Evolutionary conservation across 1,284 basidiomycete species (phyloP).

Genomic region (Boletus hoseneyae): DNA sequence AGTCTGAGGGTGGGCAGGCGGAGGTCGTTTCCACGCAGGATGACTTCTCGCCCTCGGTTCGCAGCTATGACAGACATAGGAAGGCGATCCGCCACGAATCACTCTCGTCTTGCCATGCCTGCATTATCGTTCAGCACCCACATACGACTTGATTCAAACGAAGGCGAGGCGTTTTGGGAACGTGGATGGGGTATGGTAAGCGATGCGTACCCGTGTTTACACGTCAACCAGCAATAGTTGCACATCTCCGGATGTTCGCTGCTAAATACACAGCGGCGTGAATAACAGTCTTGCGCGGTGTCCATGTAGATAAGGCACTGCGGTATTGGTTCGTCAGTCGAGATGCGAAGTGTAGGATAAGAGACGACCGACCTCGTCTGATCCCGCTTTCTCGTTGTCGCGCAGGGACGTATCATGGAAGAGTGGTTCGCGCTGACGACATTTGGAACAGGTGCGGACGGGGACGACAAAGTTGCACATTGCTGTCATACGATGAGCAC

Average conservation of each 20-base stretch:
- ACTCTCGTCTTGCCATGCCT: constrained; percentile 26
- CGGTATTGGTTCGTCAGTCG: not conserved
- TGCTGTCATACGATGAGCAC: constrained; percentile 3
- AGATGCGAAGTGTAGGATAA: too few relatives aligned
- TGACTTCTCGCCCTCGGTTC: constrained; percentile 19
- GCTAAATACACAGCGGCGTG: constrained; percentile 29
- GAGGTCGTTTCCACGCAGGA: constrained; percentile 24
- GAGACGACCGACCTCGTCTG: constrained; percentile 16
- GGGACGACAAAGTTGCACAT: constrained; percentile 31
- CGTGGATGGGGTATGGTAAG: not conserved
- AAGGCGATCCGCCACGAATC: constrained; percentile 28
- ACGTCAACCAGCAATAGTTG: constrained; percentile 26
- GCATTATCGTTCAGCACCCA: constrained; percentile 2
- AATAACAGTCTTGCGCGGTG: constrained; percentile 30
- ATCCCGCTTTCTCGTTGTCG: constrained; percentile 18
- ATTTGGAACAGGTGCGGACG: constrained; percentile 30
- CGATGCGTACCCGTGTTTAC: constrained; percentile 24
- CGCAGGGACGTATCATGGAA: constrained; percentile 14
- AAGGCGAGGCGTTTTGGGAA: too few relatives aligned
- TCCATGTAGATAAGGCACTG: constrained; percentile 28
- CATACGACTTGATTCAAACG: not conserved
- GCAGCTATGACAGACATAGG: constrained; percentile 28
- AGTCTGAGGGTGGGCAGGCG: constrained; percentile 6
- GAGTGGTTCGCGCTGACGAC: constrained; percentile 24
- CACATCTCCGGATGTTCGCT: constrained; percentile 26